Base-by-base conservation (phyloP, 805 yeast species). In the Hermanozyma aechmeae region DNA sequence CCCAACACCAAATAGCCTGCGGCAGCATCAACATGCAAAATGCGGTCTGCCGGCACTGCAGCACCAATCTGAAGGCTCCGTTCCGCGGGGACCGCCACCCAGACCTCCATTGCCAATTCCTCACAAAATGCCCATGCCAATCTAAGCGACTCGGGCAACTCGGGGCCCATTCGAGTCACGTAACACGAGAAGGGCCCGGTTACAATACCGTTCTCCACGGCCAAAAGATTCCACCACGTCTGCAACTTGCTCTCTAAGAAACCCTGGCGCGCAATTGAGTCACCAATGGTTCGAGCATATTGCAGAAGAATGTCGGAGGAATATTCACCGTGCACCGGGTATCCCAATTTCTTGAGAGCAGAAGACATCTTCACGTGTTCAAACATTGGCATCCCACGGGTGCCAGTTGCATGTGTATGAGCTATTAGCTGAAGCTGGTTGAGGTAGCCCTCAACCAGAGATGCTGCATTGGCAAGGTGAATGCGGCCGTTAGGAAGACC, bases 71-170 rank as follows among this genome's bases (percentile, higher is more conserved):
- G 35, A 4, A 50, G 46, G 12, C 45, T 43, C 6, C 32, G 24
- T 10, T 38, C 34, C 8, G 25, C 12, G 38, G 47, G 24, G 39
- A 39, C 31, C 33, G 38, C 23, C 9, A 71, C 45, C n/a, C 67
- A 69, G 13, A 72, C 69, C 30, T 62, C 70, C 9, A 67, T 40
- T 14, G 60, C 68, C 18, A 68, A 45, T 17, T 71, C 73, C 29
- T 48, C 38, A 36, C 79, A 73, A 42, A 56, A 71, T 0, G 62
- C 78, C 23, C 49, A 50, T n/a, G 58, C 58, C 1, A 66, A 25
- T 2, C 39, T 46, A n/a, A 31, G 27, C 10, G 33, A 14, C 2
- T 48, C 52, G 8, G 36, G 37, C 4, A 36, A 24, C 11, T 40
- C 46, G 7, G 53, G 46, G 9, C 61, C 59, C 13, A 12, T 19